A percentile compares a stretch with the other conserved stretches of the same genome.
These are phyloP conservation scores for Dothistroma septosporum DNA, from an alignment of 2,329 filamentous ascomycete genomes.

Conservation along the genomic window DNA sequence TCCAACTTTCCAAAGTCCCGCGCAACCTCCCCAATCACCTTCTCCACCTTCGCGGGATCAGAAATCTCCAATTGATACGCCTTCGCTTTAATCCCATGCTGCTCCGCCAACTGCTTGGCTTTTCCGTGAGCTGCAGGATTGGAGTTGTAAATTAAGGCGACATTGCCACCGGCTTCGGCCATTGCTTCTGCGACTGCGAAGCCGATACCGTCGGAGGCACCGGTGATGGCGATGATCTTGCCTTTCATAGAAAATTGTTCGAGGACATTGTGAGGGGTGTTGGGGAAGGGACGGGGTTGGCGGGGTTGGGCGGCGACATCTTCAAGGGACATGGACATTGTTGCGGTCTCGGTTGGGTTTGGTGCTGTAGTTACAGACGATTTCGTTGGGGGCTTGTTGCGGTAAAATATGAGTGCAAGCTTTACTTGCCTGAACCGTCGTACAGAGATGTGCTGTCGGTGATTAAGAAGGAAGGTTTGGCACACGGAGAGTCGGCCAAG, in stretches of 20 bases:
- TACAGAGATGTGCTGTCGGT: neutral
- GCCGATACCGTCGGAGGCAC: constrained; percentile 79
- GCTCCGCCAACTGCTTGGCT: constrained; percentile 15
- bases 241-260: constrained; percentile 54
- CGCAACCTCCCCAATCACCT: constrained; percentile 67
- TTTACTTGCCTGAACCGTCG: neutral
- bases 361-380: neutral
- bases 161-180: constrained; percentile 78
- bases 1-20: constrained; percentile 72
- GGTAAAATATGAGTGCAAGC: neutral
- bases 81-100: constrained; percentile 21
- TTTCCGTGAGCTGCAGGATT: constrained; percentile 45
- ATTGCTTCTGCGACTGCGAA: constrained; percentile 87
- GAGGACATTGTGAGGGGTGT: constrained; percentile 23
- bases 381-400: neutral
- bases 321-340: constrained; percentile 9
- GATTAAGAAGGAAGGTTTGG: neutral
- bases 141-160: constrained; percentile 88
- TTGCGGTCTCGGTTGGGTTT: neutral
- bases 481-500: neutral
- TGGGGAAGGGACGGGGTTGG: constrained; percentile 25
- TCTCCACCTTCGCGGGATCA: constrained; percentile 61
- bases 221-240: constrained; percentile 77
- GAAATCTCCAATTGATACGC: constrained; percentile 64
- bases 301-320: constrained; percentile 5